Base-by-base conservation (phyloP, 257 asterid species). In the Handroanthus guayacan region DNA sequence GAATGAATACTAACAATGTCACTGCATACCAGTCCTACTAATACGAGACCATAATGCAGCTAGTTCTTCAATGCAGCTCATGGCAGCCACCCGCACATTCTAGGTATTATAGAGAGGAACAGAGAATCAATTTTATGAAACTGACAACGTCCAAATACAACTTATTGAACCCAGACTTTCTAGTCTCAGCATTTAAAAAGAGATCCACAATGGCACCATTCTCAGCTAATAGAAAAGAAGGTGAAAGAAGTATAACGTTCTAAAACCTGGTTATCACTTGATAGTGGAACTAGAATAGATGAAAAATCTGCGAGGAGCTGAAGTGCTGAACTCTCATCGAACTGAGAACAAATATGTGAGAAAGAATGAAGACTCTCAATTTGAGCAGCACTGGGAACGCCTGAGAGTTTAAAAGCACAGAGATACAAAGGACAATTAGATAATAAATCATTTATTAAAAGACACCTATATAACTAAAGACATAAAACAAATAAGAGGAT, bases 201-300 rank as follows among this genome's bases (percentile, higher is more conserved):
- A 62, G 56, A 20, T 11, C 65, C 9, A 44, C 2, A 7, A 31
- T 17, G 76, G 63, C 18, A 25, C 71, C 66, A 25, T 37, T 25
- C 13, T 67, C 25, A 31, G 70, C 62, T 31, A 65, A 52, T 36
- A 44, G 44, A 50, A 31, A 41, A 71, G 16, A 56, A 34, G 20
- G 14, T 2, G 36, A 16, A 66, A 31, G 34, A 60, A 76, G 18
- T 47, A 45, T 50, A 56, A 76, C 57, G 67, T 67, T 60, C 18
- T 14, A 75, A 75, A 83, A 91, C 99, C 99, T 92, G 90, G 76
- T 81, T 76, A 72, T 87, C 93, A 83, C 93, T 89, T 18, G 98
- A 84, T 62, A 95, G 80, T 8, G 96, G 93, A 48, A 95, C 94
- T 56, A 95, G 94, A 77, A 90, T 60, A 31, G 90, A 82, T 69